Percentiles rank a stretch among this genome's conserved stretches.
These are phyloP conservation scores for Sclerotinia subarctica DNA, from an alignment of 2,329 filamentous ascomycete species.

Conservation along the genomic window DNA sequence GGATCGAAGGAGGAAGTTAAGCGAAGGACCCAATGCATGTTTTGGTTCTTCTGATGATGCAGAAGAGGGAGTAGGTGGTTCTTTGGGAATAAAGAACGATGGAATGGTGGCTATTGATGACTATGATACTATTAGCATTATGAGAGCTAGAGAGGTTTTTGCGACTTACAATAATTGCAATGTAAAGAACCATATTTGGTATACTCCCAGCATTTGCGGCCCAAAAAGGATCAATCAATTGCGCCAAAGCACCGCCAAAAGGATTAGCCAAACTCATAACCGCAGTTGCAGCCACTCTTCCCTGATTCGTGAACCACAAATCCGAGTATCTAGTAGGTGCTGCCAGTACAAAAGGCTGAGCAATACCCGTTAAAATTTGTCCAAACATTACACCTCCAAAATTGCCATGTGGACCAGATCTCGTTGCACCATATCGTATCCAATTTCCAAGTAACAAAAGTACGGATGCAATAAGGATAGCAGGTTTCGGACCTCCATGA, in stretches of 20 bases:
- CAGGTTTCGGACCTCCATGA: conserved; percentile 68
- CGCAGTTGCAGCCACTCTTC: conserved; percentile 84
- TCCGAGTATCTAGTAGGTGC: conserved; percentile 90
- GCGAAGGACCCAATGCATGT: conserved; percentile 49
- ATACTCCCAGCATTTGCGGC: conserved; percentile 59
- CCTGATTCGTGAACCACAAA: conserved; percentile 85
- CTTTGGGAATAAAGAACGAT: conserved; percentile 74
- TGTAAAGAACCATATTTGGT: conserved; percentile 78
- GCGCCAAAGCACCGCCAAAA: conserved; percentile 81
- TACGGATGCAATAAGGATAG: conserved; percentile 69
- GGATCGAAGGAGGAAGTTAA: conserved; percentile 54
- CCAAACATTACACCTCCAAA: conserved; percentile 84
- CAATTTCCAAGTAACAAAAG: conserved; percentile 84
- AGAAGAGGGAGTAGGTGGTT: conserved; percentile 73
- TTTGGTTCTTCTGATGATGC: conserved; percentile 58
- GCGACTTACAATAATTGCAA: conserved; percentile 70
- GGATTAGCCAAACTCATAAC: conserved; percentile 84
- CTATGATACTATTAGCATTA: conserved; percentile 38
- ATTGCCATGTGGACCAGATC: conserved; percentile 51
- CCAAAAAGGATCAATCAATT: conserved; percentile 80
- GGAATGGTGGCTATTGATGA: conserved; percentile 66
- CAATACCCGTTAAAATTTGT: conserved; percentile 83
- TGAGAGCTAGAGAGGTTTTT: neutral
- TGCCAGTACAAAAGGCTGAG: conserved; percentile 87
- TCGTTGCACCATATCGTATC: conserved; percentile 77